phyloP scores from a whole-genome alignment of 495 filamentous ascomycete genomes.

The Cercophora samala region DNA sequence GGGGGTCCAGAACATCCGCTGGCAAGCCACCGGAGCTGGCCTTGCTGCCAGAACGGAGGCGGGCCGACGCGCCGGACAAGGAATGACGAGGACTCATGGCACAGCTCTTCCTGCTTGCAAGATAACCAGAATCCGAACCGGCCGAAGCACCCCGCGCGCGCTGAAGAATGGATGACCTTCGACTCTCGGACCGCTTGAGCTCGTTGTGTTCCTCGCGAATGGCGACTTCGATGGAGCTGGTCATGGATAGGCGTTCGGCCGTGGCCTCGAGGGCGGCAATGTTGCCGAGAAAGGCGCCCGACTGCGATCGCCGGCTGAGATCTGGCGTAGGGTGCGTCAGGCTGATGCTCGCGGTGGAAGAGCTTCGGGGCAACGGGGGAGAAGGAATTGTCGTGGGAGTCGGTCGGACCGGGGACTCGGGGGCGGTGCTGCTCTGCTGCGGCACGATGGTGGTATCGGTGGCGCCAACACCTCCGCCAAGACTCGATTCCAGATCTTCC shows the following conservation, averaged over 20 bases:
- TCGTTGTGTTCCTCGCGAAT: constrained; percentile 76
- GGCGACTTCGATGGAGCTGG: constrained; percentile 75
- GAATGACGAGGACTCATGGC: constrained; percentile 65
- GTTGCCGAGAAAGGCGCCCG: constrained; percentile 71
- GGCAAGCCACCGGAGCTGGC: constrained; percentile 33
- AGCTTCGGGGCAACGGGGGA: constrained; percentile 55
- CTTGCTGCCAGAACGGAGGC: constrained; percentile 59
- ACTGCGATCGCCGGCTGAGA: constrained; percentile 64
- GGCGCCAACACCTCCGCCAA: constrained; percentile 13
- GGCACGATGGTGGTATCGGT: constrained; percentile 8
- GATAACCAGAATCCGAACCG: constrained; percentile 36
- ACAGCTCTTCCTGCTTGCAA: constrained; percentile 58
- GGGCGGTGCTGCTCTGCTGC: constrained; percentile 12
- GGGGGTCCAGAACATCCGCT: no score
- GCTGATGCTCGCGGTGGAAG: constrained; percentile 54
- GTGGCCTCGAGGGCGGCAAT: constrained; percentile 78
- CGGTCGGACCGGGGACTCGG: constrained; percentile 22
- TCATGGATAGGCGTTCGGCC: constrained; percentile 75
- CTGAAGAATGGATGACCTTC: constrained; percentile 50
- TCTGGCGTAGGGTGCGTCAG: constrained; percentile 76
- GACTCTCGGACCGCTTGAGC: constrained; percentile 66
- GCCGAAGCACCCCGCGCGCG: constrained; percentile 31
- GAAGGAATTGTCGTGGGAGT: constrained; percentile 22
- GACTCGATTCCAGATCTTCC: constrained; percentile 1
- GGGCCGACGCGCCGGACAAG: constrained; percentile 50